phyloP scores from a whole-genome alignment of 495 filamentous ascomycete genomes.

The Penicillium cinerascens region DNA sequence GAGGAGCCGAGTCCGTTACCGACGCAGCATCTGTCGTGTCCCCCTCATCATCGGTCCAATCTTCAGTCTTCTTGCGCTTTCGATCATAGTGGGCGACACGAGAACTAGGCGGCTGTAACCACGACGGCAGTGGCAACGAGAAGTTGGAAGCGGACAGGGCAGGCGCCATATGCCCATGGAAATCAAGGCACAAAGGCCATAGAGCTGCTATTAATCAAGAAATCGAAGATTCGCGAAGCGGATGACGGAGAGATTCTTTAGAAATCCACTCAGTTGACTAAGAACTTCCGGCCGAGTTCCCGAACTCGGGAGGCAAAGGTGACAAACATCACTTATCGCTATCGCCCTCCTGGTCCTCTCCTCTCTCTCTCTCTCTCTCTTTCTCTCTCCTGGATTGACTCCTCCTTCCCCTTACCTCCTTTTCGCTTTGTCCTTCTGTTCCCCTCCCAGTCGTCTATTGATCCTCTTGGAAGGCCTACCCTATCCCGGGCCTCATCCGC shows the following conservation, averaged over 20 bases:
- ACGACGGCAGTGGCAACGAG: slow-evolving; percentile 40
- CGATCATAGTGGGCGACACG: slow-evolving; percentile 38
- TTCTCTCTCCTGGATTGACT: slow-evolving; percentile 3
- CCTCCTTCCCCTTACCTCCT: slow-evolving; percentile 8
- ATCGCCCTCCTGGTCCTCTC: slow-evolving; percentile 10
- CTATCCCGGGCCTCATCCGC: background rate
- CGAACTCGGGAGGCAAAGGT: slow-evolving; percentile 19
- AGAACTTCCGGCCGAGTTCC: background rate
- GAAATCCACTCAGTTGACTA: background rate
- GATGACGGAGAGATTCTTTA: slow-evolving; percentile 9
- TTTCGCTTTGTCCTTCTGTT: background rate
- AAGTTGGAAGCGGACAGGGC: slow-evolving; percentile 32
- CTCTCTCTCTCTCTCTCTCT: slow-evolving; percentile 6
- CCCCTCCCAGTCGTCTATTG: background rate
- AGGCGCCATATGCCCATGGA: slow-evolving; percentile 31
- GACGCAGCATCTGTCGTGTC: slow-evolving; percentile 39
- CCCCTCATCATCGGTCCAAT: slow-evolving; percentile 24
- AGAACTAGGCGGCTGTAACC: slow-evolving; percentile 34
- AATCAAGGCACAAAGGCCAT: slow-evolving; percentile 12
- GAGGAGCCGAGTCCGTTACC: slow-evolving; percentile 19
- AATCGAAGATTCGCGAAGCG: slow-evolving; percentile 1
- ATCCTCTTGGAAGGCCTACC: background rate
- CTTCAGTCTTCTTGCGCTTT: slow-evolving; percentile 37
- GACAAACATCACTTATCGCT: slow-evolving; percentile 32
- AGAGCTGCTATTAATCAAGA: background rate